Evolutionary conservation across 208 protist genomes (phyloP), one percentile per base, ranked within the genome.

Genomic region (Crithidia acanthocephali): DNA sequence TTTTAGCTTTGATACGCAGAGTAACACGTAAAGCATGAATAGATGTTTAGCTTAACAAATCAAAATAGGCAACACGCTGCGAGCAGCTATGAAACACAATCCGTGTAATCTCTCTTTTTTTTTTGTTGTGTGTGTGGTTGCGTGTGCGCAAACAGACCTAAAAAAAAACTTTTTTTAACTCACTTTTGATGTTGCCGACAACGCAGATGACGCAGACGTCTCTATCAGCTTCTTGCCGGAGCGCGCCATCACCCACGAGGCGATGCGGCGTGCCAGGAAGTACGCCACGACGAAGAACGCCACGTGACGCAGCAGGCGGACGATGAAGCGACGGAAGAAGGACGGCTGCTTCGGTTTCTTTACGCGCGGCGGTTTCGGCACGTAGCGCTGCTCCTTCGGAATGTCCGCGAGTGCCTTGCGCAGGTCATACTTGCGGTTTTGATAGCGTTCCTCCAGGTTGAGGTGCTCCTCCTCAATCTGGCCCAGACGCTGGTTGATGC

Each of bases 401-500:
- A 90, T 67, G 27, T 81, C 67, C 20, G 76, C 47, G 23, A 91
- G 66, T 10, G 76, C 80, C 51, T 72, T 68, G 27, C 53, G 68
- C n/a, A 68, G 74, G 55, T 87, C 72, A 44, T 84, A 66, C 44
- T 73, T 71, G 20, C 68, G 65, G 23, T 66, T 76, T 22, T 70
- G 63, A 50, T 83, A 86, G 48, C 79, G 75, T 63, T 88, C 81
- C 59, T 90, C 75, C 25, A 88, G 67, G 13, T 69, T 72, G 18
- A 84, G 67, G 42, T 68, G 74, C 69, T 92, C 87, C 70, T 89
- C 82, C 27, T 85, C 76, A 2, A 93, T 51, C 47, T 84, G 77
- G 4, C 72, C 72, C 18, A 89, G 51, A 9, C 68, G 72, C 55
- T 96, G 88, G 59, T 85, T 86, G 45, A 94, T 91, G 50, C 82